Conservation (phyloP, 192 early-diverging fungal species). For the Coemansia asiatica region DNA sequence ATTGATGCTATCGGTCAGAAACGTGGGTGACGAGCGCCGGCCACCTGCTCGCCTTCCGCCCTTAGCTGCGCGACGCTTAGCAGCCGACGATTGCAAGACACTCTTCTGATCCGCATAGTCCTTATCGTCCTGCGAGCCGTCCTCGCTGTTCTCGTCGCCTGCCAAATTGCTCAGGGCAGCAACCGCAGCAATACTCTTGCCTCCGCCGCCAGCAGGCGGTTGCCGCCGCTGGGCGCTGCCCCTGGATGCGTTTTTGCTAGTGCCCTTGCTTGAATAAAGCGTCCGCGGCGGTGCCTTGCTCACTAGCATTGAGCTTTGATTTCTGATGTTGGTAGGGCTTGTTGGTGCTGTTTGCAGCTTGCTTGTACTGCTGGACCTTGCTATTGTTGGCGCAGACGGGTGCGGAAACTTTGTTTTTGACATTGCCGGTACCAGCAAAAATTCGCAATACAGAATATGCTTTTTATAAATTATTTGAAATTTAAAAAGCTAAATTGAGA, state of each 20-base stretch:
- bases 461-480: neutral
- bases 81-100: neutral
- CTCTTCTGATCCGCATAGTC: neutral
- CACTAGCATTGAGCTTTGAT: neutral
- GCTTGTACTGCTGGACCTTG: conserved; percentile 1
- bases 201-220: neutral
- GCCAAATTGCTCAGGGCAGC: neutral
- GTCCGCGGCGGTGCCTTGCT: conserved; percentile 3
- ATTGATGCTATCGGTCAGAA: neutral
- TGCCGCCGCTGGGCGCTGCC: conserved; percentile 3
- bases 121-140: neutral
- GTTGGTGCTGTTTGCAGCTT: neutral
- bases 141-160: neutral
- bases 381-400: conserved; percentile 53
- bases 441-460: neutral
- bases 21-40: neutral
- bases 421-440: conserved; percentile 13
- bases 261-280: neutral
- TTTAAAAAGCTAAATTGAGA: neutral
- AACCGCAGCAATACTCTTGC: conserved; percentile 4
- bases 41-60: conserved; percentile 2
- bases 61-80: conserved; percentile 6
- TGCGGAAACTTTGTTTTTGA: conserved; percentile 52
- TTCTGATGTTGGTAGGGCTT: conserved; percentile 4
- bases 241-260: neutral